Conservation (phyloP, 1,139 yeast genomes). For the Nematodospora anomalae region DNA sequence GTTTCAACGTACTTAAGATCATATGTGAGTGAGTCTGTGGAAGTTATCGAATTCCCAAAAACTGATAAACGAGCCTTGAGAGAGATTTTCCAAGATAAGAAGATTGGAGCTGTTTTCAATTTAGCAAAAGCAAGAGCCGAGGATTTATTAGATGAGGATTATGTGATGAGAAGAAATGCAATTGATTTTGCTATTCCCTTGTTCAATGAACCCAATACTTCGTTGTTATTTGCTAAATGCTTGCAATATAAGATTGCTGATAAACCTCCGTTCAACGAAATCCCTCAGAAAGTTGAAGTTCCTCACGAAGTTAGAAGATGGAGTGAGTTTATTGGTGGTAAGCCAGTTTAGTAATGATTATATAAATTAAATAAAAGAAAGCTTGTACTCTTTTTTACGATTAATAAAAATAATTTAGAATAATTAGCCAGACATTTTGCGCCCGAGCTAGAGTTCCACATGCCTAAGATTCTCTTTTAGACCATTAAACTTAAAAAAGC, state of each 20-base stretch:
- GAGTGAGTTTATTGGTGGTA: conserved; percentile 85
- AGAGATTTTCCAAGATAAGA: conserved; percentile 84
- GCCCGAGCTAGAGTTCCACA: no score
- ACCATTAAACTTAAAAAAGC: no score
- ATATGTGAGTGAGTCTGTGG: conserved; percentile 50
- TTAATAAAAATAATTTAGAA: no score
- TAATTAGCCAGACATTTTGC: no score
- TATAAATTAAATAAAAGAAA: no score
- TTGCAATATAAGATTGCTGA: conserved; percentile 68
- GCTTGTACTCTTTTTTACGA: no score
- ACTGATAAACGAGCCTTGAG: conserved; percentile 90
- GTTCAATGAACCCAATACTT: conserved; percentile 94
- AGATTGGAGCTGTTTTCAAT: conserved; percentile 86
- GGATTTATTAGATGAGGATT: conserved; percentile 79
- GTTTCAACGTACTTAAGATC: conserved; percentile 68
- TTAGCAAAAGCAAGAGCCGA: conserved; percentile 90
- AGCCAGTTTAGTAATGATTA: conserved; percentile 10
- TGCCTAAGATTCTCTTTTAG: no score
- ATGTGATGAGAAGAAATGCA: conserved; percentile 97
- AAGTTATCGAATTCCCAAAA: conserved; percentile 84
- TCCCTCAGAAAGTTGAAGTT: conserved; percentile 52
- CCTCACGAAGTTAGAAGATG: conserved; percentile 91
- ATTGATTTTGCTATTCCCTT: conserved; percentile 96
- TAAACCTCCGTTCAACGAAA: conserved; percentile 44
- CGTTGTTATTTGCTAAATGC: conserved; percentile 82